Percentiles rank a stretch among this genome's conserved stretches.
These are phyloP conservation scores for Dalbergia oliveri DNA, from an alignment of 306 rosid genomes.

Conservation along the genomic window DNA sequence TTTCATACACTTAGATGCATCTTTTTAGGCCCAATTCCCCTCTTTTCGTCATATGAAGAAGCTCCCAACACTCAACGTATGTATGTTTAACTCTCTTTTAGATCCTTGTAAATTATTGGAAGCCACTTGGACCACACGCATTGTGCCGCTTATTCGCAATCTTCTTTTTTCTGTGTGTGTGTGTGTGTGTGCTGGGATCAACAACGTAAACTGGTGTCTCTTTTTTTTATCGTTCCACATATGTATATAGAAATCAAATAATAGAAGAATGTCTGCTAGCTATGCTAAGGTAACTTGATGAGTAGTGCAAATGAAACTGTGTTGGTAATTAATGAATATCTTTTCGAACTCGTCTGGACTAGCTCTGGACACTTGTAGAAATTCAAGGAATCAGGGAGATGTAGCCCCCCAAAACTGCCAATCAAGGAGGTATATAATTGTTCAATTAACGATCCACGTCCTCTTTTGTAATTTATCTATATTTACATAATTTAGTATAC, in stretches of 20 bases:
- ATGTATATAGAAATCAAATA: background rate
- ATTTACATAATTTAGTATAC: too few relatives aligned
- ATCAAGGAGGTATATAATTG: background rate
- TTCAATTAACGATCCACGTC: too few relatives aligned
- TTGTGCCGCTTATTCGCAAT: constrained; percentile 30
- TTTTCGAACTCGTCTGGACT: background rate
- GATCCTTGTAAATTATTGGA: constrained; percentile 13
- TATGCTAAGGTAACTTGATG: constrained; percentile 1
- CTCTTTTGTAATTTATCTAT: too few relatives aligned
- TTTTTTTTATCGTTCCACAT: background rate
- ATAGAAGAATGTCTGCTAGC: constrained; percentile 8
- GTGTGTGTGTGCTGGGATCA: background rate
- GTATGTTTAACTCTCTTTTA: background rate
- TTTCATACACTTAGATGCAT: constrained; percentile 29
- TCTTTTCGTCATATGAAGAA: too few relatives aligned
- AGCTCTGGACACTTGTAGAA: constrained; percentile 18
- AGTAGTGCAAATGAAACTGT: background rate
- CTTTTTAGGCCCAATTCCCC: background rate
- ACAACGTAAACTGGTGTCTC: background rate
- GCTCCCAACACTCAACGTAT: background rate
- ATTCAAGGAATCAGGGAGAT: background rate
- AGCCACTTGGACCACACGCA: constrained; percentile 43
- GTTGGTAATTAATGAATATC: background rate
- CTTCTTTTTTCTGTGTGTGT: too few relatives aligned
- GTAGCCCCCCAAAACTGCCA: background rate